These are phyloP conservation scores for Perkinsus chesapeaki DNA, from an alignment of 169 alveolate genomes.

Conservation along the genomic window DNA sequence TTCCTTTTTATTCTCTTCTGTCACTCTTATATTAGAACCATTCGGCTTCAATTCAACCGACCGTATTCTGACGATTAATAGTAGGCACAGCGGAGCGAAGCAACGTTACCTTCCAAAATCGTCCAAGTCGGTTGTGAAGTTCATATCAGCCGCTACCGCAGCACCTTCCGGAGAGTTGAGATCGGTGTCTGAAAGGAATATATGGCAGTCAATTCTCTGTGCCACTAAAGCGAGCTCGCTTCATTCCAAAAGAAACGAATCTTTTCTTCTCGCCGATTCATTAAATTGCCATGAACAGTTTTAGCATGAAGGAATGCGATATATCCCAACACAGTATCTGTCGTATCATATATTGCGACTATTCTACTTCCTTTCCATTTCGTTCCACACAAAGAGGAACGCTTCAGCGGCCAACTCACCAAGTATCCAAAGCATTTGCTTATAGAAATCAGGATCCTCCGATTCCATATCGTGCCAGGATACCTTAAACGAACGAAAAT, in stretches of 20 bases:
- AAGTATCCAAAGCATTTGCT: constrained; percentile 59
- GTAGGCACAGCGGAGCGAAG: background rate
- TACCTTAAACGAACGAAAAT: constrained; percentile 52
- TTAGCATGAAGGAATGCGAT: too few relatives aligned
- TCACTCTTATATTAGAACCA: constrained; percentile 68
- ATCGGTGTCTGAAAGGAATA: background rate
- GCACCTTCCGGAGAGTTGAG: background rate
- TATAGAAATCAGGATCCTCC: constrained; percentile 92
- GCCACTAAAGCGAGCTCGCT: too few relatives aligned
- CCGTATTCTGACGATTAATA: constrained; percentile 78
- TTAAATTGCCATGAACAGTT: too few relatives aligned
- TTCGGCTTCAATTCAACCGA: constrained; percentile 87
- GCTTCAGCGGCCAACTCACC: too few relatives aligned
- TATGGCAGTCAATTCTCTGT: too few relatives aligned
- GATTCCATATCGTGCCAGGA: constrained; percentile 95
- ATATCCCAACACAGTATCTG: too few relatives aligned
- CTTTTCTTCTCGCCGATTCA: too few relatives aligned
- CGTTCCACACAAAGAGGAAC: background rate
- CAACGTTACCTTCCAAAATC: constrained; percentile 80
- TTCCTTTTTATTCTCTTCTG: constrained; percentile 87
- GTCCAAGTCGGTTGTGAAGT: constrained; percentile 72
- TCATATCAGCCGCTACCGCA: background rate
- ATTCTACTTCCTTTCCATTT: too few relatives aligned
- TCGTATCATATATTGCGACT: too few relatives aligned
- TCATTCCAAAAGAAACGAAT: too few relatives aligned